These are phyloP conservation scores for Nyctanthes arbortristis DNA, from an alignment of 257 asterid genomes.

Conservation along the genomic window DNA sequence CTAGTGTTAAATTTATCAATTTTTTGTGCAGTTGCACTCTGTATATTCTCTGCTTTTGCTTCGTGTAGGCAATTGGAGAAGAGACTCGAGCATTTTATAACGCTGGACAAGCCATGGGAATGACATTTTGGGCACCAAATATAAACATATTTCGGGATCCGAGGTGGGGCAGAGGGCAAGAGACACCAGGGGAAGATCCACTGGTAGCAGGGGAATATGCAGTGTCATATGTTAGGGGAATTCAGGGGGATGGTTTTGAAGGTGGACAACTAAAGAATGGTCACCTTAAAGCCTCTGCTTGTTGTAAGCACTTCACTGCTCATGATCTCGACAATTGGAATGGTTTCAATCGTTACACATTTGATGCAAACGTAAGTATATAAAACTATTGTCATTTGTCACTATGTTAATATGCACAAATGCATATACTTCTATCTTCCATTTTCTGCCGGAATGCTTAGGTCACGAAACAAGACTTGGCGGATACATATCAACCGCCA, in stretches of 20 bases:
- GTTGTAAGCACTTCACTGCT: slow-evolving; percentile 78
- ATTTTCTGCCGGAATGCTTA: slow-evolving; percentile 9
- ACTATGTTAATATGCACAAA: neutral
- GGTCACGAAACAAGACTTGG: slow-evolving; percentile 70
- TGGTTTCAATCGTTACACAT: slow-evolving; percentile 49
- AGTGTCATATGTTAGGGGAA: slow-evolving; percentile 64
- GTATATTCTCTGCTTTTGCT: neutral
- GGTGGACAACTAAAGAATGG: slow-evolving; percentile 51
- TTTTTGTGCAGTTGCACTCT: no score
- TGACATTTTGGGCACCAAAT: slow-evolving; percentile 51
- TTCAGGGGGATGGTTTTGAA: slow-evolving; percentile 68
- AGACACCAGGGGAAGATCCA: slow-evolving; percentile 48
- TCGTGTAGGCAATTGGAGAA: slow-evolving; percentile 36
- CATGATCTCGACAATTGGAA: slow-evolving; percentile 79
- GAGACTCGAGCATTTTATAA: slow-evolving; percentile 44
- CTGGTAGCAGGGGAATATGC: slow-evolving; percentile 29
- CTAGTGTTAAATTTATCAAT: neutral
- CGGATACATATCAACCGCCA: slow-evolving; percentile 76
- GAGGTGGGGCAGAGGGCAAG: slow-evolving; percentile 52
- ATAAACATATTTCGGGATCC: slow-evolving; percentile 46
- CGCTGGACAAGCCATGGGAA: slow-evolving; percentile 38
- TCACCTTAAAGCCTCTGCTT: slow-evolving; percentile 64
- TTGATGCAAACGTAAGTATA: slow-evolving; percentile 53
- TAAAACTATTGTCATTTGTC: neutral
- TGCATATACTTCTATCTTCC: neutral